phyloP scores from a whole-genome alignment of 805 yeast species.

The Suhomyces canberraensis region DNA sequence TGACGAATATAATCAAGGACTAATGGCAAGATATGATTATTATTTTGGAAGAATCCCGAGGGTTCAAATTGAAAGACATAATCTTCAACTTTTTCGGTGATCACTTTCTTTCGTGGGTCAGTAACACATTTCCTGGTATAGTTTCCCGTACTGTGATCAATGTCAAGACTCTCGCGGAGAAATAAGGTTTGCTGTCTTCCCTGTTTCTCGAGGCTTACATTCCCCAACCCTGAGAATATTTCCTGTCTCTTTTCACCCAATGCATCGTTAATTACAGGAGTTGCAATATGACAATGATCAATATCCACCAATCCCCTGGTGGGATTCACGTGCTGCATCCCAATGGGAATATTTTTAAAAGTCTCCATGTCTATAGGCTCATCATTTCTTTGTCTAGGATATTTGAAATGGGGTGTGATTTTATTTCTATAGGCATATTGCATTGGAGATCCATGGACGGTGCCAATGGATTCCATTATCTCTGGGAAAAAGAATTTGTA shows the following conservation, averaged over 20 bases:
- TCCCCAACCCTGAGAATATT: slow-evolving; percentile 7
- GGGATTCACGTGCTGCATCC: slow-evolving; percentile 27
- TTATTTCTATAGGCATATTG: slow-evolving; percentile 40
- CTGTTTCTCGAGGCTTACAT: slow-evolving; percentile 7
- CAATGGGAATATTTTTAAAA: slow-evolving; percentile 18
- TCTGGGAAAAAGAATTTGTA: slow-evolving; percentile 33
- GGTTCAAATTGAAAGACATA: slow-evolving; percentile 37
- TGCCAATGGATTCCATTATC: slow-evolving; percentile 19
- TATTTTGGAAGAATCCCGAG: slow-evolving; percentile 41
- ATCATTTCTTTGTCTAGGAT: slow-evolving; percentile 10
- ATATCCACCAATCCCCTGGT: slow-evolving; percentile 28
- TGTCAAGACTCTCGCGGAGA: slow-evolving; percentile 32
- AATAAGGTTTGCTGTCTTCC: slow-evolving; percentile 17
- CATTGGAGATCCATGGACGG: slow-evolving; percentile 32
- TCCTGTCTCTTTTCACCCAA: slow-evolving; percentile 15
- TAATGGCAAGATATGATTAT: slow-evolving; percentile 33
- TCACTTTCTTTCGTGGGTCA: slow-evolving; percentile 20
- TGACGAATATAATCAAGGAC: slow-evolving; percentile 30
- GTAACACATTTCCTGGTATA: slow-evolving; percentile 22
- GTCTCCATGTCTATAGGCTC: neutral
- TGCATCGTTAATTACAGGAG: slow-evolving; percentile 26
- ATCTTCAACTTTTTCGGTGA: slow-evolving; percentile 36
- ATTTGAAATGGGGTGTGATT: slow-evolving; percentile 37
- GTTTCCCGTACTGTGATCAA: slow-evolving; percentile 31
- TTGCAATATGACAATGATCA: slow-evolving; percentile 36